A percentile compares a stretch with the other conserved stretches of the same genome.
Conservation (phyloP, 176 grass and related monocot species). For the Cenchrus purpureus region DNA sequence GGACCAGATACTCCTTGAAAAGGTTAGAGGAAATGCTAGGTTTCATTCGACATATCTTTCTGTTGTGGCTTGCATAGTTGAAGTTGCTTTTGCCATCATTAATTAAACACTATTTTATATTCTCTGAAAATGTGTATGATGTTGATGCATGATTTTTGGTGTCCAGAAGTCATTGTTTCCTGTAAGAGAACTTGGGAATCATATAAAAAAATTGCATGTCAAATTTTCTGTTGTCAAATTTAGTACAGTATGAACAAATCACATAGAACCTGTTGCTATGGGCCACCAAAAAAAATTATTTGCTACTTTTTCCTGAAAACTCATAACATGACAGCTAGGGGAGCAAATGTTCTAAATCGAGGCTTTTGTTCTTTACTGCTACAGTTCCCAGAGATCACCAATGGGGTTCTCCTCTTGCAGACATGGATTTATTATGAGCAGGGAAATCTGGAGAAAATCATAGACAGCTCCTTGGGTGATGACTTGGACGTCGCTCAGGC, state of each 20-base stretch:
- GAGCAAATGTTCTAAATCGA: slow-evolving; percentile 34
- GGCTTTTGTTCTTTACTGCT: slow-evolving; percentile 52
- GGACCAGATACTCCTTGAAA: slow-evolving; percentile 73
- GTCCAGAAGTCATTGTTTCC: not conserved
- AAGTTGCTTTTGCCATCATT: not conserved
- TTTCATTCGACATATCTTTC: slow-evolving; percentile 7
- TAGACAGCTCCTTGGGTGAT: slow-evolving; percentile 63
- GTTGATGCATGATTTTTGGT: slow-evolving; percentile 2
- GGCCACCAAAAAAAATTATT: not conserved
- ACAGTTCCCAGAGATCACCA: slow-evolving; percentile 68
- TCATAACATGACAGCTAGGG: slow-evolving; percentile 1
- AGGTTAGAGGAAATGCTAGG: slow-evolving; percentile 43
- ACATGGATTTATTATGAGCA: slow-evolving; percentile 76
- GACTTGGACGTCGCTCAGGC: slow-evolving; percentile 69
- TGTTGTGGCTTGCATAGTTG: slow-evolving; percentile 5
- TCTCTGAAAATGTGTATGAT: slow-evolving; percentile 5
- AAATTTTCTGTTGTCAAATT: slow-evolving; percentile 22
- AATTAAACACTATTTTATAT: not conserved
- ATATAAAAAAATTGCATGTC: slow-evolving; percentile 10
- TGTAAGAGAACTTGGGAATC: slow-evolving; percentile 16
- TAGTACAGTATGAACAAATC: not conserved
- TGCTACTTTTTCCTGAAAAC: slow-evolving; percentile 20
- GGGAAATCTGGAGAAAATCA: slow-evolving; percentile 55
- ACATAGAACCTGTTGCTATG: slow-evolving; percentile 11
- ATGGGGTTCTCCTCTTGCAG: slow-evolving; percentile 79